These are phyloP conservation scores for Protomyces inundatus DNA, from an alignment of 1,139 yeast genomes.

Conservation along the genomic window DNA sequence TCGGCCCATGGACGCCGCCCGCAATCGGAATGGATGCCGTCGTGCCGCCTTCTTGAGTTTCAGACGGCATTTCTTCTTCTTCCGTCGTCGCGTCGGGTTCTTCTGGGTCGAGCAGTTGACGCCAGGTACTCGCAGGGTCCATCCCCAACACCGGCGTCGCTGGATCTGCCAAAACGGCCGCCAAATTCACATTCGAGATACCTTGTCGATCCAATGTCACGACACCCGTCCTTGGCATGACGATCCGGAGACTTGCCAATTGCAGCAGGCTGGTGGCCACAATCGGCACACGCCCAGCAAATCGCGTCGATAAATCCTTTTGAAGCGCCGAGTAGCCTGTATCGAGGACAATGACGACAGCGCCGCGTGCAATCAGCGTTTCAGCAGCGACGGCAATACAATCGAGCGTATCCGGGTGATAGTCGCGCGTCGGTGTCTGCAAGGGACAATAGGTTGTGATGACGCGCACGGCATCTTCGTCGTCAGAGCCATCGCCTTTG, in stretches of 20 bases:
- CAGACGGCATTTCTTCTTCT: background rate
- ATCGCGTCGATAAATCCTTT: constrained; percentile 5
- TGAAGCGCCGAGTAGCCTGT: constrained; percentile 22
- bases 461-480: constrained; percentile 6
- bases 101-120: background rate
- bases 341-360: constrained; percentile 18
- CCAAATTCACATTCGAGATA: constrained; percentile 14
- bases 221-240: constrained; percentile 15
- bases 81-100: background rate
- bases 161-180: constrained; percentile 20
- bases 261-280: constrained; percentile 17
- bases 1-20: background rate
- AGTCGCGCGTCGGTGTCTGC: constrained; percentile 11
- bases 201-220: constrained; percentile 21
- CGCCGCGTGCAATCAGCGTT: constrained; percentile 20
- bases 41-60: background rate
- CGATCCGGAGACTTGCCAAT: constrained; percentile 8
- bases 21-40: background rate
- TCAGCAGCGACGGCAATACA: constrained; percentile 4
- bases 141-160: constrained; percentile 23
- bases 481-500: background rate
- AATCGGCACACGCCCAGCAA: constrained; percentile 9
- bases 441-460: constrained; percentile 11
- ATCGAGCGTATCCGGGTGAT: constrained; percentile 17
- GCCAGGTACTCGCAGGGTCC: constrained; percentile 11